Base-by-base conservation (phyloP, 495 filamentous ascomycete species). In the Penicillium psychrofluorescens region DNA sequence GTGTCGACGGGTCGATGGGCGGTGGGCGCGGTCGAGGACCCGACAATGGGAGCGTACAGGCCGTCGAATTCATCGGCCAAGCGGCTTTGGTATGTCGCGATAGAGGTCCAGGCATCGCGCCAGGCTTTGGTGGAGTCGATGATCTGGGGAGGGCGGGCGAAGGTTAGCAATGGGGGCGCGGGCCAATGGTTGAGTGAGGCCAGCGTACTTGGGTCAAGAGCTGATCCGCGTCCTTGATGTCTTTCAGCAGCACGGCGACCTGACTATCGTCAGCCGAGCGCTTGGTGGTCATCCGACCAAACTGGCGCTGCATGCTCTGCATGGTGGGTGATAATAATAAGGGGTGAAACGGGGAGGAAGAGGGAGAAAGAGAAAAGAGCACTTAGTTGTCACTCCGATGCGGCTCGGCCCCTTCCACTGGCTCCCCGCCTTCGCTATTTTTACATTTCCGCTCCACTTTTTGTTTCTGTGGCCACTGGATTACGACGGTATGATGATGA, bases 161-260 rank as follows among this genome's bases (percentile, higher is more conserved):
- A 3, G 22, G 22, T 22, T 6, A 22, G 4, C 4, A 22, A 22
- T 22, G 22, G 22, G 22, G 22, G 22, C 22, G 22, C 4, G 22
- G 22, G 22, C 2, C 22, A 22, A 22, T 22, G 22, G 22, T 22
- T 22, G 22, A 22, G 4, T 16, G 16, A 22, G 22, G 39, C 38
- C 13, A 40, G 44, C 66, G 27, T 69, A 89, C 87, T 70, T 80
- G 79, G 50, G 76, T 74, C 36, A 95, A 74, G 53, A 90, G 77
- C 46, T 78, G 82, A 60, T 95, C 86, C 2, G 83, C 85, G 56
- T 92, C 84, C 43, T 90, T 84, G 57, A 90, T 94, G 45, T 95
- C 89, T 42, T 78, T 84, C 22, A 95, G 63, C 29, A 95, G 65
- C 29, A 85, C 75, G 3, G 81, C 78, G 15, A 95, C 82, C 53